A percentile compares a stretch with the other conserved stretches of the same genome.
Evolutionary conservation across 495 filamentous ascomycete genomes (phyloP).

Genomic region (Neurospora terricola): DNA sequence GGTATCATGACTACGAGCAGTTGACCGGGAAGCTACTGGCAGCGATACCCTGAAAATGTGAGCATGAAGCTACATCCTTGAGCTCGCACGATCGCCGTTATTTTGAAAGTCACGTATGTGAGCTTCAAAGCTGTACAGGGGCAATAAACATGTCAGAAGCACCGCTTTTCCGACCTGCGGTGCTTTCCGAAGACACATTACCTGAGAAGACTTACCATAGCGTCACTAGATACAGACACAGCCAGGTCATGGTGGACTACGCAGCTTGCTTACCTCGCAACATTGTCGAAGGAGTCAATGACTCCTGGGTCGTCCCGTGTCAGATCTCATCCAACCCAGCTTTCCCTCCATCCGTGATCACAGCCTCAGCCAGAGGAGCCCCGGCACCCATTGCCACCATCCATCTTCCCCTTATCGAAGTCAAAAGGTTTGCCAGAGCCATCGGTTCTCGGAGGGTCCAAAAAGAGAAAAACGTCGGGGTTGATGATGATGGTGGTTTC

Average conservation of each 20-base stretch:
- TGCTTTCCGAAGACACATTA: not conserved
- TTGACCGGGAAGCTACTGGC: not conserved
- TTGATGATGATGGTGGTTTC: constrained; percentile 9
- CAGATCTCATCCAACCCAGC: not conserved
- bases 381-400: not conserved
- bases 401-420: not conserved
- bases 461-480: constrained; percentile 2
- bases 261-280: not conserved
- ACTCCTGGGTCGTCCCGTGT: not conserved
- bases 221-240: not conserved
- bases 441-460: not conserved
- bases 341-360: not conserved
- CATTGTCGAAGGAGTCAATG: not conserved
- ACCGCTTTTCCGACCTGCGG: not conserved
- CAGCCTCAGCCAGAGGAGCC: not conserved
- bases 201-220: not conserved
- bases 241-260: not conserved
- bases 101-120: not conserved
- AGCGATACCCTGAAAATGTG: not conserved
- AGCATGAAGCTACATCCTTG: not conserved
- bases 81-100: not conserved
- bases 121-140: not conserved
- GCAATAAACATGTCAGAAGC: not conserved
- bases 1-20: not conserved
- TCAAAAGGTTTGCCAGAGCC: not conserved